phyloP scores from a whole-genome alignment of 2,329 filamentous ascomycete genomes.

The Mollisia scopiformis region DNA sequence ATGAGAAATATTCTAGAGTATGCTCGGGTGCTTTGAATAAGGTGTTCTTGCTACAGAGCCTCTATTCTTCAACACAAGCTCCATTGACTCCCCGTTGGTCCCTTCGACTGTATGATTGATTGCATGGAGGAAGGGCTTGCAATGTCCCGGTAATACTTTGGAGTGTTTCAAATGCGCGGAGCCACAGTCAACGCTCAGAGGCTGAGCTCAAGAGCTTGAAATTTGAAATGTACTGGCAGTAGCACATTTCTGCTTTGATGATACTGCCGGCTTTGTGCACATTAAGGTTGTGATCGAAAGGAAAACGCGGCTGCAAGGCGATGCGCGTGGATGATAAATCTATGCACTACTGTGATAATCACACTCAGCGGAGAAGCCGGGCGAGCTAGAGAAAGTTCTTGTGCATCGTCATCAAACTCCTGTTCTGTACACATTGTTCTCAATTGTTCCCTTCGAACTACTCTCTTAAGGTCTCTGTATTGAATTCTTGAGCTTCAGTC shows the following conservation, averaged over 20 bases:
- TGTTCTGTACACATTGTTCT: too few relatives aligned
- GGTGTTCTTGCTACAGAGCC: too few relatives aligned
- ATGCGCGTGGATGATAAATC: background rate
- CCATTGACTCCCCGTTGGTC: too few relatives aligned
- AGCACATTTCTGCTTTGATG: background rate
- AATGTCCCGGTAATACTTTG: too few relatives aligned
- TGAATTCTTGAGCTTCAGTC: too few relatives aligned
- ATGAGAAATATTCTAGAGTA: background rate
- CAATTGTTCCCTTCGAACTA: background rate
- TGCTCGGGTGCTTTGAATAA: background rate
- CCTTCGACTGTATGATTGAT: too few relatives aligned
- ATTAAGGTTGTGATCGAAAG: background rate
- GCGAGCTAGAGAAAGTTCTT: background rate
- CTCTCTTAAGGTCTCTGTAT: background rate
- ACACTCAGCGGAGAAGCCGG: background rate
- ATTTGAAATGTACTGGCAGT: background rate
- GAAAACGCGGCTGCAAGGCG: background rate
- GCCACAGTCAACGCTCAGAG: too few relatives aligned
- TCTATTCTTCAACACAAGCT: too few relatives aligned
- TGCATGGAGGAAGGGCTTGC: too few relatives aligned
- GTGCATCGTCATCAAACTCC: background rate
- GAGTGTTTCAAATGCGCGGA: too few relatives aligned
- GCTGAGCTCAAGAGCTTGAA: background rate
- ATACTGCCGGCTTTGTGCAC: background rate
- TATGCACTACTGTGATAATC: background rate